Evolutionary conservation across 2,329 filamentous ascomycete genomes (phyloP), one percentile per base, ranked within the genome.

Genomic region (Orbilia javanica): DNA sequence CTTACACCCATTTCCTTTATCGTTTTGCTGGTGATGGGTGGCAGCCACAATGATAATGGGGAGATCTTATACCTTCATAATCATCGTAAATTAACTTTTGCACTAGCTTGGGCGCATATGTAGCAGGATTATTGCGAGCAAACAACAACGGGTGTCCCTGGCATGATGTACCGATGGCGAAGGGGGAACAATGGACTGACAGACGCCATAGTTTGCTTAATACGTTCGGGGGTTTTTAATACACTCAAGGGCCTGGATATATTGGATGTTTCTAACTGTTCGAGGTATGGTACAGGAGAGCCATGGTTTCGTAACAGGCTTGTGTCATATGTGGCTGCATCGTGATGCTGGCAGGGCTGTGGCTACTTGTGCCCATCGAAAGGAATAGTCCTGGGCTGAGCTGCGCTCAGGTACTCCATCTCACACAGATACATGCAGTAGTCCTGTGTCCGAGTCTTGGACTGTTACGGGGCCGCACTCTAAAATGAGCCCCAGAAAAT

Each of bases 201-300:
- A 67, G 73, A 63, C 73, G 73, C 73, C 73, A 46, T 65, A 25
- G 72, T 69, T 76, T 76, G 72, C 72, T 66, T 31, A 50, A 65
- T 48, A 42, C 36, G 55, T 60, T 69, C 55, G 42, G 55, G 60
- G 31, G 46, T 64, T 39, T 70, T 57, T 65, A 42, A 27, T 39
- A 55, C 42, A 4, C 18, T 60, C 55, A 60, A 53, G 52, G 57
- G 36, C 34, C 55, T 55, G 68, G 60, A 57, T 73, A 66, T 34
- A 64, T 55, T 55, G 18, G 57, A 44, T 11, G 42, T 60, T 62
- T 46, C 73, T 66, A 60, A 66, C 73, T 62, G 27, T 20, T 65
- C 65, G 52, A 66, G 39, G 66, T 48, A 66, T 52, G 42, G 66
- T n/a, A 69, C 66, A 48, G 53, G 60, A 48, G 57, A 52, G 57